Evolutionary conservation across 352 stramenopile species (phyloP).

Genomic region (Phytopythium helicoides): DNA sequence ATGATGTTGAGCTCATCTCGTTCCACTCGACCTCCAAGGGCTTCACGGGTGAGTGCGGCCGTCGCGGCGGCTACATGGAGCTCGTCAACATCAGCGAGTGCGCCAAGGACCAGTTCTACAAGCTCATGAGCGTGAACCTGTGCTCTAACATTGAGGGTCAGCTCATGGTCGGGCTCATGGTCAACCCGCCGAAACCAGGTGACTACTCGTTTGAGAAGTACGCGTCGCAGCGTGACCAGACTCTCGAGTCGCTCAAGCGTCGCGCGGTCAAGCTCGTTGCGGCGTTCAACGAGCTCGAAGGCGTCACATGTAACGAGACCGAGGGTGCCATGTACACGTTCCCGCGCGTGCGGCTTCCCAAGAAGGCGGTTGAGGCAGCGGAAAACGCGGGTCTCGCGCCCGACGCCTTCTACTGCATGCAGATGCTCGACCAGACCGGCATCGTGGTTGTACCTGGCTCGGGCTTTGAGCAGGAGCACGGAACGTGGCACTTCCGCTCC

Average conservation of each 20-base stretch:
- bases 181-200: slow-evolving; percentile 91
- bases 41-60: slow-evolving; percentile 98
- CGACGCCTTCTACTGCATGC: slow-evolving; percentile 97
- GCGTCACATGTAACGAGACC: slow-evolving; percentile 95
- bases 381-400: slow-evolving; percentile 71
- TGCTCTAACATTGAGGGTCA: slow-evolving; percentile 98
- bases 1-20: slow-evolving; percentile 96
- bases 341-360: slow-evolving; percentile 91
- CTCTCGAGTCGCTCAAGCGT: slow-evolving; percentile 93
- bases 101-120: slow-evolving; percentile 97
- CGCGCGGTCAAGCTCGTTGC: slow-evolving; percentile 92
- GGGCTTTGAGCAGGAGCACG: slow-evolving; percentile 96
- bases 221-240: slow-evolving; percentile 88
- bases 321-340: slow-evolving; percentile 99
- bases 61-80: slow-evolving; percentile 97
- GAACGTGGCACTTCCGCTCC: slow-evolving; percentile 98
- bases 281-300: slow-evolving; percentile 95
- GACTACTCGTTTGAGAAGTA: slow-evolving; percentile 91
- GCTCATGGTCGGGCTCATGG: slow-evolving; percentile 98
- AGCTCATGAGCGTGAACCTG: slow-evolving; percentile 96
- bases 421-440: slow-evolving; percentile 95
- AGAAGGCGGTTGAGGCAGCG: slow-evolving; percentile 83
- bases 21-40: slow-evolving; percentile 99
- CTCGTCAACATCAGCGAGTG: slow-evolving; percentile 92
- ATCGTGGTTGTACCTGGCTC: slow-evolving; percentile 98